A percentile compares a stretch with the other conserved stretches of the same genome.
Conservation (phyloP, 2,329 filamentous ascomycete genomes). For the Pseudogymnoascus sp. region DNA sequence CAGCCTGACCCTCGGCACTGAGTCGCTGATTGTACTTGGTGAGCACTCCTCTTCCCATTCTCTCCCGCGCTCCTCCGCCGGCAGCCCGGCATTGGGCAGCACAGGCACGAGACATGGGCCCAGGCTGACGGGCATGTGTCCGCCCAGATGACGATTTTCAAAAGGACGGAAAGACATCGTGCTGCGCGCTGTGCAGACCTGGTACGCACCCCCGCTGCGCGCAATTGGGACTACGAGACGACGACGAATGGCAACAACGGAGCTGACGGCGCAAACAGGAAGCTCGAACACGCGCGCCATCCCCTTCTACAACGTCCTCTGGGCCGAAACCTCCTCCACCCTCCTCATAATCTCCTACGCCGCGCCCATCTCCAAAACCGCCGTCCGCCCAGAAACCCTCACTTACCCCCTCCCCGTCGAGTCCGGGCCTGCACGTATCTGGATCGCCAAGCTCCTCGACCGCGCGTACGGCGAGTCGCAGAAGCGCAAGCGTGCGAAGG, state of each 20-base stretch:
- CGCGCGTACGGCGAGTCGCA: slow-evolving; percentile 63
- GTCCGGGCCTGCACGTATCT: slow-evolving; percentile 42
- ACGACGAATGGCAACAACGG: slow-evolving; percentile 13
- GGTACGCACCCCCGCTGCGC: slow-evolving; percentile 31
- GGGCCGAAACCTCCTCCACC: slow-evolving; percentile 56
- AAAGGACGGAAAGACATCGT: slow-evolving; percentile 40
- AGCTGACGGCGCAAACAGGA: slow-evolving; percentile 21
- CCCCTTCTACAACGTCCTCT: slow-evolving; percentile 75
- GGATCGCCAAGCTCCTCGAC: slow-evolving; percentile 56
- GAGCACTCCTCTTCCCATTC: slow-evolving; percentile 19
- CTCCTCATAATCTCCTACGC: slow-evolving; percentile 68
- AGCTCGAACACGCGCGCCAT: slow-evolving; percentile 42
- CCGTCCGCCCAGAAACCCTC: slow-evolving; percentile 52
- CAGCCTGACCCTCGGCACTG: slow-evolving; percentile 50
- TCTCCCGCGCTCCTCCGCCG: background rate
- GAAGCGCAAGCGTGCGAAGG: slow-evolving; percentile 68
- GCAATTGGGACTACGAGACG: slow-evolving; percentile 13
- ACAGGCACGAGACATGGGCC: background rate
- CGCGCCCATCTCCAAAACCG: slow-evolving; percentile 46
- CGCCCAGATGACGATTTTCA: slow-evolving; percentile 43
- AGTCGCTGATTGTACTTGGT: slow-evolving; percentile 52
- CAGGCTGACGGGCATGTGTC: background rate
- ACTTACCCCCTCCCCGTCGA: slow-evolving; percentile 44
- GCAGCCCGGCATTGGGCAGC: slow-evolving; percentile 10
- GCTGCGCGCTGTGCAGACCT: slow-evolving; percentile 46